phyloP scores from a whole-genome alignment of 768 basidiomycete genomes.

The Piloderma croceum region DNA sequence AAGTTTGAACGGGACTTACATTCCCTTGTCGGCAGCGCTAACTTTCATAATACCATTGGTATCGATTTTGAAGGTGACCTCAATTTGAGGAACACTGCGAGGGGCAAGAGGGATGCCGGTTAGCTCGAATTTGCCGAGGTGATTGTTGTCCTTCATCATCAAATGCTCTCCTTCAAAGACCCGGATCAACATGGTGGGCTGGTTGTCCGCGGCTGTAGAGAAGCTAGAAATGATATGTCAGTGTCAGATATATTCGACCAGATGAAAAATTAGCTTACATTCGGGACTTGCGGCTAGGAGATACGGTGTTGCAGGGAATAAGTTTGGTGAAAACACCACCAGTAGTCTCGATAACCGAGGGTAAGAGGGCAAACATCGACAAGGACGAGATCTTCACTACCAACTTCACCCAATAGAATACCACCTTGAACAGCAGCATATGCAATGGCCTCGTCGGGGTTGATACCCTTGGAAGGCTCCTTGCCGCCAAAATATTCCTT shows the following conservation, averaged over 20 bases:
- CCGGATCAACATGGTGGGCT: constrained; percentile 46
- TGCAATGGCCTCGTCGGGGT: constrained; percentile 71
- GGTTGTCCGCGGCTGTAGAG: constrained; percentile 27
- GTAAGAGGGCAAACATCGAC: constrained; percentile 54
- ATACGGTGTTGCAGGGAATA: constrained; percentile 44
- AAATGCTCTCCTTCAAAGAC: constrained; percentile 51
- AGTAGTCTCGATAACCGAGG: constrained; percentile 59
- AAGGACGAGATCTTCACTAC: constrained; percentile 48
- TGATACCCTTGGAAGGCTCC: constrained; percentile 61
- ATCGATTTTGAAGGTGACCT: constrained; percentile 47
- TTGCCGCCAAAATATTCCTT: constrained; percentile 62
- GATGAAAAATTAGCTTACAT: too few species aligned
- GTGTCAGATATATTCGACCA: too few species aligned
- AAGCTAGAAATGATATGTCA: background rate
- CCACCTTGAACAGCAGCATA: constrained; percentile 68
- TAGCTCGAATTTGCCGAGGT: constrained; percentile 45
- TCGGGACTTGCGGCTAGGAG: constrained; percentile 48
- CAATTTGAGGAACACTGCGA: constrained; percentile 45
- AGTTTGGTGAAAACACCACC: constrained; percentile 56
- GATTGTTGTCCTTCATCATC: constrained; percentile 70
- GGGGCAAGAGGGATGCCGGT: constrained; percentile 44
- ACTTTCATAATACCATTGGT: constrained; percentile 46
- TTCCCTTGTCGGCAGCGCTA: constrained; percentile 37
- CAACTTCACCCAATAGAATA: constrained; percentile 55
- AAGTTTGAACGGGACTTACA: constrained; percentile 43